Percentiles rank a stretch among this genome's conserved stretches.
Conservation (phyloP, 768 basidiomycete genomes). For the Mycena rosella region DNA sequence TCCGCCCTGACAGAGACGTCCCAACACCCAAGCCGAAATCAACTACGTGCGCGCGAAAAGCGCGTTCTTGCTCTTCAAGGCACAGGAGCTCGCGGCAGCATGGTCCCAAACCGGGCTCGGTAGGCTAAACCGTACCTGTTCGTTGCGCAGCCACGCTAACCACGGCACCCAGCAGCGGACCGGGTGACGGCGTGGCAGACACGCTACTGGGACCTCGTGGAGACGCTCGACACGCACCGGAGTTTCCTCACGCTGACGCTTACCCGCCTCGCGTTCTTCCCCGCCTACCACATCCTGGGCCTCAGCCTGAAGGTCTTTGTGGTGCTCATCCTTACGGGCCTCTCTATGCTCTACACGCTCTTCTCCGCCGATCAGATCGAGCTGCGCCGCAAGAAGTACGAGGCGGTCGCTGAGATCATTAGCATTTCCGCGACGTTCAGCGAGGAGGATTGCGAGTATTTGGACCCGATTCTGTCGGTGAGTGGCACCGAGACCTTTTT, state of each 20-base stretch:
- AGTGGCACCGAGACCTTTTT: too few species aligned
- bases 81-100: constrained; percentile 2
- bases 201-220: constrained; percentile 25
- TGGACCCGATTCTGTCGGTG: constrained; percentile 22
- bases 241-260: constrained; percentile 8
- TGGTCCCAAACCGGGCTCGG: constrained; percentile 10
- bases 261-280: constrained; percentile 19
- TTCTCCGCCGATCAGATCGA: constrained; percentile 20
- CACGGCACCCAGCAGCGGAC: not conserved
- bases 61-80: constrained; percentile 15
- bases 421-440: constrained; percentile 20
- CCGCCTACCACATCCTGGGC: not conserved
- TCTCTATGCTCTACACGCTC: constrained; percentile 46
- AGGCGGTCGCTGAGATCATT: constrained; percentile 22
- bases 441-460: constrained; percentile 11
- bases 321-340: constrained; percentile 12
- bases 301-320: constrained; percentile 24
- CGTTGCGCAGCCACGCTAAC: too few species aligned
- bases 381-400: constrained; percentile 10
- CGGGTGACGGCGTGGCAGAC: constrained; percentile 10
- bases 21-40: constrained; percentile 15
- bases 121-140: not conserved
- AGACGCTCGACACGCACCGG: constrained; percentile 24
- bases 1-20: not conserved
- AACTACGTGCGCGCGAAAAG: constrained; percentile 29